A percentile compares a stretch with the other conserved stretches of the same genome.
These are phyloP conservation scores for Ophiostoma australiae DNA, from an alignment of 2,329 filamentous ascomycete genomes.

Conservation along the genomic window DNA sequence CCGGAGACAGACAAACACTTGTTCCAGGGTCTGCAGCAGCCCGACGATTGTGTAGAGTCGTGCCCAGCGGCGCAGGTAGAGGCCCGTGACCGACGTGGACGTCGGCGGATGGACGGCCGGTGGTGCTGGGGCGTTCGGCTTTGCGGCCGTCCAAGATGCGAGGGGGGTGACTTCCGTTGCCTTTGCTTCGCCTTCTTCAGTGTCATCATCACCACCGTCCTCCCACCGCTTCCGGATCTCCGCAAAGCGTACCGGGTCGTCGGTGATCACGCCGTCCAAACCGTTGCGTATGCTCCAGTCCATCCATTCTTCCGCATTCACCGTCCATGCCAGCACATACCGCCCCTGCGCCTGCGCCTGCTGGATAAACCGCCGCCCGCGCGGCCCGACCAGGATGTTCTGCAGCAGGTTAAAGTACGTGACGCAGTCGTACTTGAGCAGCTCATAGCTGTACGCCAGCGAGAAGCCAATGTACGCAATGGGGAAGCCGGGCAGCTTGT, in stretches of 20 bases:
- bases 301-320: constrained; percentile 76
- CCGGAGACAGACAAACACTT: constrained; percentile 19
- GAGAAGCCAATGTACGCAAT: constrained; percentile 66
- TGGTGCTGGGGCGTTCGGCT: not conserved
- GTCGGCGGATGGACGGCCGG: constrained; percentile 21
- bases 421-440: constrained; percentile 54
- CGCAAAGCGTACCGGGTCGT: constrained; percentile 66
- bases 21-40: constrained; percentile 20
- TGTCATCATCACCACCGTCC: not conserved
- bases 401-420: constrained; percentile 75
- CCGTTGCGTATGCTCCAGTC: constrained; percentile 63
- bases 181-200: not conserved
- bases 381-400: constrained; percentile 60
- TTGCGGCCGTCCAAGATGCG: not conserved
- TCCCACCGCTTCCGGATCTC: constrained; percentile 48
- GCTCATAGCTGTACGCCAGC: constrained; percentile 62
- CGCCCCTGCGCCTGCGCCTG: constrained; percentile 53
- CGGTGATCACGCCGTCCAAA: constrained; percentile 80
- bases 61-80: constrained; percentile 27
- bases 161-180: constrained; percentile 9
- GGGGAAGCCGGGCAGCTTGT: constrained; percentile 58
- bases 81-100: constrained; percentile 18
- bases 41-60: constrained; percentile 24
- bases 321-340: constrained; percentile 75
- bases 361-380: constrained; percentile 61